Evolutionary conservation across 2,329 filamentous ascomycete species (phyloP), one percentile per base, ranked within the genome.

Genomic region (Cercospora sojina): DNA sequence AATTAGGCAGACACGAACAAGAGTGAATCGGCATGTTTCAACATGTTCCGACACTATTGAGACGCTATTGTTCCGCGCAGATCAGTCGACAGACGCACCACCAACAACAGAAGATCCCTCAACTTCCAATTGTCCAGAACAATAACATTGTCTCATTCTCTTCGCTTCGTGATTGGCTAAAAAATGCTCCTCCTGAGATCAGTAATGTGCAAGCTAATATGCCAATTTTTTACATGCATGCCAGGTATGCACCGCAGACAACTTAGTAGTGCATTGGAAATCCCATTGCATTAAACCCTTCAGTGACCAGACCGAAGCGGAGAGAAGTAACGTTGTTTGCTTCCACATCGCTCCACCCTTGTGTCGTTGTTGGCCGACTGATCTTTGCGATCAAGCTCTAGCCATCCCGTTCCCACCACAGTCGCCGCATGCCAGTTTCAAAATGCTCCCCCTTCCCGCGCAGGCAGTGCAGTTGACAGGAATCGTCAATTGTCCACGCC

Each of bases 391-490:
- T 49, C 43, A 49, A 49, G 49, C 60, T 31, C 31, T 53, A 6
- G 25, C 27, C 47, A 23, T 56, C 20, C 60, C 60, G 41, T 31
- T 53, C 7, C 60, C 60, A 29, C 60, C 60, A 38, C 60, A 62
- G 20, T 62, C 60, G 16, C 60, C 60, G 32, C 60, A 62, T 9
- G 60, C 13, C 49, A 56, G 10, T 23, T 38, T 38, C 47, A 62
- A 13, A 3, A 49, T 49, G 23, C 31, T 56, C 12, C 60, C 60
- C 29, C 60, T 62, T 5, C 60, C 60, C 2, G 60, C 31, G 60
- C 60, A 62, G 23, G 16, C 20, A 8, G 60, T 62, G 31, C 60
- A 62, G 18, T 55, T 62, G 43, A 62, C 60, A 25, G 60, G 60
- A 29, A 62, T 62, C 18, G 47, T 55, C 27, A 62, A 27, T 9